Evolutionary conservation across 352 stramenopile genomes (phyloP).

Genomic region (Elongisporangium senticosum): DNA sequence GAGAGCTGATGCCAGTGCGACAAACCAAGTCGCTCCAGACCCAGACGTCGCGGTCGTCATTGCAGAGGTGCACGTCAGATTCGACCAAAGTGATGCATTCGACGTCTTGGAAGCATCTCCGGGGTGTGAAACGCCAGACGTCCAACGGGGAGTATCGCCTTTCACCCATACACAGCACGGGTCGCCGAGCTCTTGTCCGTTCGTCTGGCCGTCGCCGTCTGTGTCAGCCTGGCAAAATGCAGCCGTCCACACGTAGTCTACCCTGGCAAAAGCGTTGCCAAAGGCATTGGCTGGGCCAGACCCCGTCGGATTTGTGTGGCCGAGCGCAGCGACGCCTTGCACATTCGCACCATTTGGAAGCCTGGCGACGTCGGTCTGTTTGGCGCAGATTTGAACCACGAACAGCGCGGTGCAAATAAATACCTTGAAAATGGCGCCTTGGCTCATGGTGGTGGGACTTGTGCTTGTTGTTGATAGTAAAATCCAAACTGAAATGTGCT

Average conservation of each 20-base stretch:
- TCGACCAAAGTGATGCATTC: conserved; percentile 18
- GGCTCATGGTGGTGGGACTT: no score
- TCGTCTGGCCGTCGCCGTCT: conserved; percentile 36
- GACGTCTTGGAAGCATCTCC: conserved; percentile 16
- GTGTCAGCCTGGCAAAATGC: conserved; percentile 28
- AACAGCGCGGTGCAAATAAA: background rate
- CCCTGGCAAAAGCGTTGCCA: conserved; percentile 24
- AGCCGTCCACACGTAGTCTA: conserved; percentile 27
- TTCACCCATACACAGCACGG: conserved; percentile 25
- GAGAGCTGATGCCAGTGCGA: no score
- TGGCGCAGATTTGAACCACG: conserved; percentile 1
- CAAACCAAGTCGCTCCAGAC: no score
- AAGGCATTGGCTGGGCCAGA: conserved; percentile 17
- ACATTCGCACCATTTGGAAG: conserved; percentile 42
- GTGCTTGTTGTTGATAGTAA: no score
- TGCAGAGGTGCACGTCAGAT: conserved; percentile 1
- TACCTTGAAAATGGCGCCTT: no score
- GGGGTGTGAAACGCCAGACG: conserved; percentile 21
- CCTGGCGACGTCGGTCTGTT: conserved; percentile 9
- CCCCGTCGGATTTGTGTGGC: conserved; percentile 22
- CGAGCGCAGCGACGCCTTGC: conserved; percentile 16
- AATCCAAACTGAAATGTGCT: no score
- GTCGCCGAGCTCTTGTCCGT: conserved; percentile 52
- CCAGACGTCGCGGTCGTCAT: no score
- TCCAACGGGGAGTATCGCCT: conserved; percentile 11